These are phyloP conservation scores for Phytophthora tentaculata DNA, from an alignment of 352 stramenopile species.

Conservation along the genomic window DNA sequence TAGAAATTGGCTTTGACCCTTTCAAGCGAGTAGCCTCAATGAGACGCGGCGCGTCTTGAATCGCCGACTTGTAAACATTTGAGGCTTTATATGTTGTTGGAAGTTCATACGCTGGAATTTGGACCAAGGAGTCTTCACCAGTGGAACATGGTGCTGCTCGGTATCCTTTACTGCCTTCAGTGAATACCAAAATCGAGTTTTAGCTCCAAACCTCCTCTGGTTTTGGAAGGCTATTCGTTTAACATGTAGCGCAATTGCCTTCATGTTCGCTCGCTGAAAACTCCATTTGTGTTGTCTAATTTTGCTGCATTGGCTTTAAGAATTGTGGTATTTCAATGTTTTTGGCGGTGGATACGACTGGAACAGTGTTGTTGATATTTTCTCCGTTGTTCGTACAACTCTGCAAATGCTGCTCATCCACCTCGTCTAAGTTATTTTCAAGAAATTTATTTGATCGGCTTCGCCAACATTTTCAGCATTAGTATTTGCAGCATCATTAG, in stretches of 20 bases:
- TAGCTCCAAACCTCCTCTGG: background rate
- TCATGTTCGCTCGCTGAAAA: slow-evolving; percentile 28
- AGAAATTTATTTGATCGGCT: no score
- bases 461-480: no score
- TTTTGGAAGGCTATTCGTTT: slow-evolving; percentile 22
- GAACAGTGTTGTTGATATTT: background rate
- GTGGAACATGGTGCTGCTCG: background rate
- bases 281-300: background rate
- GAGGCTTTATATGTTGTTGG: slow-evolving; percentile 57
- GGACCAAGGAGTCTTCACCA: slow-evolving; percentile 36
- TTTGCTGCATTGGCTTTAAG: background rate
- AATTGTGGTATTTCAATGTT: background rate
- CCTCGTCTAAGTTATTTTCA: no score
- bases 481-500: no score
- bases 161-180: no score
- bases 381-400: background rate
- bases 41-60: slow-evolving; percentile 24
- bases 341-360: background rate
- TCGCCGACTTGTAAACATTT: slow-evolving; percentile 46
- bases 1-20: background rate
- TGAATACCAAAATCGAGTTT: no score
- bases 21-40: slow-evolving; percentile 36
- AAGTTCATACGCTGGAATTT: slow-evolving; percentile 65
- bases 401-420: background rate
- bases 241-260: slow-evolving; percentile 25